Base-by-base conservation (phyloP, 306 rosid genomes). In the Elaeagnus macrophylla region DNA sequence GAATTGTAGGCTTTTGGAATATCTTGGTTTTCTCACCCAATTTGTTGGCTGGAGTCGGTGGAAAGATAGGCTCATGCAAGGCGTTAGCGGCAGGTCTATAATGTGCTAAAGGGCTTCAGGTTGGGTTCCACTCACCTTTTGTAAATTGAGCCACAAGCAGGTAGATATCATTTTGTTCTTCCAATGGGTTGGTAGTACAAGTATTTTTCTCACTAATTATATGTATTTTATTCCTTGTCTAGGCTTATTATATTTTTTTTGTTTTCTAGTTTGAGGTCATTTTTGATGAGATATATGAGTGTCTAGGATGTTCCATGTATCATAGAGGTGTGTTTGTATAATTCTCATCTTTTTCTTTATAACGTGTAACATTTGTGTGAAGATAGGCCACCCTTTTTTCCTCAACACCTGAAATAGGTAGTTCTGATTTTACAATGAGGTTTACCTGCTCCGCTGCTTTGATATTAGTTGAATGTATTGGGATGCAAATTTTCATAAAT, bases 71-170 rank as follows among this genome's bases (percentile, higher is more conserved):
- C 32, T 25, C 41, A 68, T 73, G 61, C 77, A 59, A 71, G 74
- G 74, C 57, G 75, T 72, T 39, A 65, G 78, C 67, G 39, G 64
- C 68, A 61, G 75, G 61, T 54, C 57, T 17, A 52, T 64, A 78
- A 68, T 48, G 72, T 57, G 76, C 74, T 71, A 75, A 60, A 68
- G 67, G 75, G 64, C 68, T 71, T 70, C 79, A 65, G 57, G 57
- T 69, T 51, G 48, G 70, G 80, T 2, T 69, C 47, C 66, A 48
- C 67, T 70, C 72, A 67, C 86, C 61, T 72, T 40, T 69, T 86
- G 95, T 86, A 86, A 76, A 86, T 83, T 79, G 84, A 81, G 90
- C 79, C 65, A 72, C 76, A 70, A 75, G 78, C 82, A 81, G 65
- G 69, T 66, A 76, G 59, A 80, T 71, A 62, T 77, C 80, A 68